Base-by-base conservation (phyloP, 1,284 basidiomycete species). In the Trichosporon sp. region DNA sequence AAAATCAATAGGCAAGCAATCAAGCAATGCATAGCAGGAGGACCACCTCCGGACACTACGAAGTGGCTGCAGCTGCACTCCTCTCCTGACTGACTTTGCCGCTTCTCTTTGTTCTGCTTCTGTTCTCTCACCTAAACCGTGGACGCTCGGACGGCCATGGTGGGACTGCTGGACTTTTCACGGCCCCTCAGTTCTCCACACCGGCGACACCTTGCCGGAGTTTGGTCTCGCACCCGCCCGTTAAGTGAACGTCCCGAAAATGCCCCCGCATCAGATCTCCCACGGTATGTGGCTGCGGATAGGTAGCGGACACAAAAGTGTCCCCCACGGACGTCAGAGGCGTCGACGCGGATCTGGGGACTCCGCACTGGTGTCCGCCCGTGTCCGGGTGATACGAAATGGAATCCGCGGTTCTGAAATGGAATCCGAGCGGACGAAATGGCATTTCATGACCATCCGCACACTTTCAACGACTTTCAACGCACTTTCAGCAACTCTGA, bases 11-110 rank as follows among this genome's bases (percentile, higher is more conserved):
- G 51, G 59, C 59, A 63, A 63, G 43, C 43, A 46, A 54, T 26
- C 51, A 26, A 54, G 51, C 51, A 54, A 63, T 63, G 59, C 59
- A 63, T 63, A 63, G 59, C 32, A 63, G 59, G 59, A 59, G 59
- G 59, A 63, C 31, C 32, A 37, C 59, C 59, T 37, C 59, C 59
- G 59, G 59, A 63, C 59, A 35, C 59, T 63, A 63, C 59, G 14
- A 59, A n/a, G 32, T 12, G 7, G 59, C 12, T 61, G 56, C 56
- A 56, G 59, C 14, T n/a, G 16, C 32, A n/a, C 32, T 35, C n/a
- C 6, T 32, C 59, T n/a, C 26, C 26, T 48, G 5, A 48, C 46
- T 48, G 46, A 48, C 16, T 16, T 19, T 5, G 16, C 5, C 16
- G 4, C 16, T 54, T 16, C 12, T 43, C 40, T 14, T 43, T 14